Conservation (phyloP, 345 rosid species). For the Physaria fendleri region DNA sequence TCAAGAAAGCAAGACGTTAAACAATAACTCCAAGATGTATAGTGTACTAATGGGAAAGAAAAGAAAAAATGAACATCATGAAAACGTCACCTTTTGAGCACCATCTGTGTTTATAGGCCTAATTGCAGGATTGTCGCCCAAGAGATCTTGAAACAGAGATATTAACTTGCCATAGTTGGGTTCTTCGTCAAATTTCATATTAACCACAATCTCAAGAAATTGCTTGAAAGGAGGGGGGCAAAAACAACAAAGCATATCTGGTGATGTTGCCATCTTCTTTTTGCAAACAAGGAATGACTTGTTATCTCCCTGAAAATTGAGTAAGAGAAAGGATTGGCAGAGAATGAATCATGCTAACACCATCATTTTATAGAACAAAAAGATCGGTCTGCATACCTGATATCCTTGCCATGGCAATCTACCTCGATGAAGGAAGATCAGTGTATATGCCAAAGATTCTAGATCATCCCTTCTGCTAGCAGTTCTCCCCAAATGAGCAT, state of each 20-base stretch:
- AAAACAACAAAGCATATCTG: constrained; percentile 85
- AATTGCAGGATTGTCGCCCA: constrained; percentile 65
- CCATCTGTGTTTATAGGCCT: constrained; percentile 96
- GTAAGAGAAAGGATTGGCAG: constrained; percentile 16
- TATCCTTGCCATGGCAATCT: constrained; percentile 99
- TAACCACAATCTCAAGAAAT: constrained; percentile 86
- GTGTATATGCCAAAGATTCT: constrained; percentile 94
- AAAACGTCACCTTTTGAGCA: constrained; percentile 71
- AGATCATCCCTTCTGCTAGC: constrained; percentile 98
- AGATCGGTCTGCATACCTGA: constrained; percentile 48
- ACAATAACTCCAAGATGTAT: constrained; percentile 7
- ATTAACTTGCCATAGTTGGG: constrained; percentile 89
- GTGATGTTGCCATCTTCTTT: constrained; percentile 93
- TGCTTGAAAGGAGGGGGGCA: constrained; percentile 81
- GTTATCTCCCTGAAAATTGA: constrained; percentile 78
- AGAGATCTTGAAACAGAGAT: constrained; percentile 70
- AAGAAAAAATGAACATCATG: constrained; percentile 6
- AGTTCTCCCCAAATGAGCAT: constrained; percentile 96
- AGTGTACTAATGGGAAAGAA: constrained; percentile 2
- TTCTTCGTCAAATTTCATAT: constrained; percentile 93
- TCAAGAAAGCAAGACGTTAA: neutral
- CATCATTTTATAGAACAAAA: neutral
- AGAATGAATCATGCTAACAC: constrained; percentile 1
- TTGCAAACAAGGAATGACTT: constrained; percentile 94
- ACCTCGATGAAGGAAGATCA: constrained; percentile 85